Percentiles rank a stretch among this genome's conserved stretches.
Evolutionary conservation across 1,284 basidiomycete genomes (phyloP).

Genomic region (Baeospora myosura): DNA sequence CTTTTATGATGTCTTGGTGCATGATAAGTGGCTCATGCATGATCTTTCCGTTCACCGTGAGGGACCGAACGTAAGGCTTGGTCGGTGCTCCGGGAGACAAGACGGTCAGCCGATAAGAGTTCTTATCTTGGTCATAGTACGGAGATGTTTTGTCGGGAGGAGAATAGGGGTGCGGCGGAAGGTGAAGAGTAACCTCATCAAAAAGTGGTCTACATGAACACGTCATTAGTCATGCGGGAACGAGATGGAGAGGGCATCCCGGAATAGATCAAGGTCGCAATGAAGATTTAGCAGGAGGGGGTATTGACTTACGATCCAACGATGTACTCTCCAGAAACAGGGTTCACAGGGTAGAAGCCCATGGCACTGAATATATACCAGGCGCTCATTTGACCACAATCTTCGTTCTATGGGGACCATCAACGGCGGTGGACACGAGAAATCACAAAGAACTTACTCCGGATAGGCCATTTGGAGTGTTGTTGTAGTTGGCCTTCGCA

Average conservation of each 20-base stretch:
- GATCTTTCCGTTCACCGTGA: constrained; percentile 45
- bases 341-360: constrained; percentile 84
- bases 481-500: constrained; percentile 57
- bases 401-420: constrained; percentile 57
- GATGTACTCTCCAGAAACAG: constrained; percentile 66
- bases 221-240: neutral
- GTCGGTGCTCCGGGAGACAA: constrained; percentile 44
- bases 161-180: constrained; percentile 31
- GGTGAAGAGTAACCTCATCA: constrained; percentile 48
- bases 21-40: constrained; percentile 40
- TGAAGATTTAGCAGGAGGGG: constrained; percentile 18
- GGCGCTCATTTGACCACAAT: constrained; percentile 85
- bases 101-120: constrained; percentile 37
- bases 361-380: constrained; percentile 81
- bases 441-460: constrained; percentile 38
- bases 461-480: constrained; percentile 57
- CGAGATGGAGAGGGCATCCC: constrained; percentile 13
- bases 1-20: constrained; percentile 50
- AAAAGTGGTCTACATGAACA: constrained; percentile 50
- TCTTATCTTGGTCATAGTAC: constrained; percentile 7
- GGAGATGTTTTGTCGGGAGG: neutral
- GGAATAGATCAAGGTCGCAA: constrained; percentile 2
- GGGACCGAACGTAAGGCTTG: constrained; percentile 51
- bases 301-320: constrained; percentile 50
- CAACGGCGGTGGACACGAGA: constrained; percentile 2